Evolutionary conservation across 2,329 filamentous ascomycete species (phyloP), one percentile per base, ranked within the genome.

Genomic region (Colletotrichum sp.): DNA sequence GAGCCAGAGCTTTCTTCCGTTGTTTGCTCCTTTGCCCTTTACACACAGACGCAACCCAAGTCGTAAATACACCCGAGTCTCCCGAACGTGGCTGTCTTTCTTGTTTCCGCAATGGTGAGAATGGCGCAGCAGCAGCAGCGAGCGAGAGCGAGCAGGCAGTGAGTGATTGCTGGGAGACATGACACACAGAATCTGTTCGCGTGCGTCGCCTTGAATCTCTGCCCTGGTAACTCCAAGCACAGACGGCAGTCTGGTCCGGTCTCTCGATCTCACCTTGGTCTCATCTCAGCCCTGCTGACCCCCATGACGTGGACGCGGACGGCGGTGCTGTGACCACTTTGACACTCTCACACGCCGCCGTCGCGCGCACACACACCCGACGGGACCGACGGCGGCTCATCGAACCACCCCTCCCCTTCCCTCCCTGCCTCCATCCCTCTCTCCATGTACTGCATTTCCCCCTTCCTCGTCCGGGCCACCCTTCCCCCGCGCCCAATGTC

Each of bases 211-310:
- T 30, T 66, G 32, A 24, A 24, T 64, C n/a, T 32, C 15, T 21
- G 30, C 30, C 6, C 15, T 16, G 63, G 16, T 52, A 10, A 28
- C 44, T 30, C 28, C 26, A 21, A 67, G 65, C 65, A 67, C 65
- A 57, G 65, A 57, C 34, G 30, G 34, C 44, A 59, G 49, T 60
- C 63, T 60, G 44, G 44, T 71, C 67, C 44, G 39, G 52, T 36
- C 34, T 59, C 32, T 59, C 18, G 7, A 71, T 62, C 67, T 71
- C 72, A 65, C 34, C 44, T 49, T 71, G 72, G 67, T 74, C 72
- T 74, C 72, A 71, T 71, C 59, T 74, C 67, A 74, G 72, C 67
- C 72, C 72, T 71, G 72, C 67, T 74, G 60, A 71, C 59, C 67
- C 49, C 34, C 44, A 39, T 49, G 67, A 65, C 60, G 26, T 57